phyloP scores from a whole-genome alignment of 2,329 filamentous ascomycete species.

The Exophiala oligosperma region DNA sequence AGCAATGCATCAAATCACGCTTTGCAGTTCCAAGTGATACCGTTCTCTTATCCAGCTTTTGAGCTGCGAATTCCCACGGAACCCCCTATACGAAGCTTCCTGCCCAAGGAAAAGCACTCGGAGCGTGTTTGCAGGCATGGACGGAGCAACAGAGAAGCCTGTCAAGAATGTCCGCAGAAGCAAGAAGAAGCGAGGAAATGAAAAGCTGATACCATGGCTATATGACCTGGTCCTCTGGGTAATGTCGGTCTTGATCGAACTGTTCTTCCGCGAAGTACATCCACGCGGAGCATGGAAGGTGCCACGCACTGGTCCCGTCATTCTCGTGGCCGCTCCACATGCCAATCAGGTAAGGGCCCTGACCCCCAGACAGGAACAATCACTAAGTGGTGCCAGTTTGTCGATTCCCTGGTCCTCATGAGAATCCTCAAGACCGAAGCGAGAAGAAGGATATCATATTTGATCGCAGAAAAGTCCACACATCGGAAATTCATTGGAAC shows the following conservation, averaged over 20 bases:
- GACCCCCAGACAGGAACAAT: neutral
- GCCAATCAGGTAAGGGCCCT: constrained; percentile 74
- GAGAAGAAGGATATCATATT: constrained; percentile 82
- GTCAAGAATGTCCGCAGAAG: constrained; percentile 3
- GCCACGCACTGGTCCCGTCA: constrained; percentile 80
- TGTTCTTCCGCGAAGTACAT: constrained; percentile 98
- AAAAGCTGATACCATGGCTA: constrained; percentile 50
- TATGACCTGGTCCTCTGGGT: constrained; percentile 53
- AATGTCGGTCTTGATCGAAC: constrained; percentile 73
- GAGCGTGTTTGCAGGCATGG: neutral
- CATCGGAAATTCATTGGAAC: constrained; percentile 85
- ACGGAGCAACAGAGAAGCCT: constrained; percentile 1
- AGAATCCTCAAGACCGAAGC: constrained; percentile 84
- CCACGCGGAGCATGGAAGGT: constrained; percentile 94
- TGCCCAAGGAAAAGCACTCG: neutral
- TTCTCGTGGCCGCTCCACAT: constrained; percentile 95
- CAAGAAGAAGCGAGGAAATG: constrained; percentile 40
- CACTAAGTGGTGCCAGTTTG: constrained; percentile 63
- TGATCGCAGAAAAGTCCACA: constrained; percentile 95
- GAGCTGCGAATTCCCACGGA: no score
- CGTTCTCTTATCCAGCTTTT: no score
- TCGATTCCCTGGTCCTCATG: constrained; percentile 92
- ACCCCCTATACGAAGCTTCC: no score
- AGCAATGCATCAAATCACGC: no score
- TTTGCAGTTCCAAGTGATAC: no score